phyloP scores from a whole-genome alignment of 345 rosid genomes.

The Citrus medica region DNA sequence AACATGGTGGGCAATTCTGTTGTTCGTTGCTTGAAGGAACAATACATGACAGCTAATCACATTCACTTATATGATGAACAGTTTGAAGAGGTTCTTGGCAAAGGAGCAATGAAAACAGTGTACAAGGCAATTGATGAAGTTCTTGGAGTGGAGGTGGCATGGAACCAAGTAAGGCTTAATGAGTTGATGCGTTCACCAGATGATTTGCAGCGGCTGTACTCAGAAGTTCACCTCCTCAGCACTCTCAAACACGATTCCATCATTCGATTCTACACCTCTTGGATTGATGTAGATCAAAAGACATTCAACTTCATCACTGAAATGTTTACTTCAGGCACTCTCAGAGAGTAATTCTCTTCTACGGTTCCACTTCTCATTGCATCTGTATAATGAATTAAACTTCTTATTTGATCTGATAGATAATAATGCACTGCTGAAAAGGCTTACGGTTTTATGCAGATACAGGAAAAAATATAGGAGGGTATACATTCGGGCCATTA shows the following conservation, averaged over 20 bases:
- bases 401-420: background rate
- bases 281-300: conserved; percentile 55
- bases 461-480: conserved; percentile 52
- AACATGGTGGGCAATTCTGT: background rate
- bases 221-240: conserved; percentile 87
- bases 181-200: conserved; percentile 60
- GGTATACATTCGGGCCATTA: conserved; percentile 57
- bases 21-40: background rate
- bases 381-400: background rate
- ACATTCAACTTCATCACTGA: conserved; percentile 85
- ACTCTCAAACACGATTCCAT: conserved; percentile 65
- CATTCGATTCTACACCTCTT: conserved; percentile 67
- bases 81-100: conserved; percentile 69
- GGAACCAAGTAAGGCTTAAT: conserved; percentile 69
- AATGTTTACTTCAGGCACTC: conserved; percentile 80
- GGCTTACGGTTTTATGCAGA: conserved; percentile 25
- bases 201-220: conserved; percentile 70
- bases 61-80: conserved; percentile 1
- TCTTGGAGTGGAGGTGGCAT: conserved; percentile 79
- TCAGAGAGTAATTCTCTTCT: conserved; percentile 47
- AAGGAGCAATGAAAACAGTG: conserved; percentile 85
- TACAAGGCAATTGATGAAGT: conserved; percentile 76
- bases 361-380: background rate
- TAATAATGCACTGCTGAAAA: background rate
- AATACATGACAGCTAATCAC: background rate